A percentile compares a stretch with the other conserved stretches of the same genome.
phyloP scores from a whole-genome alignment of 257 asterid genomes.

The Nemophila menziesii region DNA sequence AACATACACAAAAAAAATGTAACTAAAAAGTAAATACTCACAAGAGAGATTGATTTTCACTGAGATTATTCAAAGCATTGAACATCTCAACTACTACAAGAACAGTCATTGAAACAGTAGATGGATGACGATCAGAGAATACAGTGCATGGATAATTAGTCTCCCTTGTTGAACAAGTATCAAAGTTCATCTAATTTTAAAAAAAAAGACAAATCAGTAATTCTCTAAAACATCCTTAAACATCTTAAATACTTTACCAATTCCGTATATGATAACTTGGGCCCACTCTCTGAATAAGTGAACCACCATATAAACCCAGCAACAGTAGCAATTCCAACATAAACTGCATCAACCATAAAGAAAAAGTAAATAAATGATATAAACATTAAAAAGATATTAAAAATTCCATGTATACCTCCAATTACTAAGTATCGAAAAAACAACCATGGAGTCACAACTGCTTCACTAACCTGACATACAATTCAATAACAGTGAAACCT shows the following conservation, averaged over 20 bases:
- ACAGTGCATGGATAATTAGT: slow-evolving; percentile 66
- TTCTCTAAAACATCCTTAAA: slow-evolving; percentile 3
- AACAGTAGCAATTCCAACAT: slow-evolving; percentile 95
- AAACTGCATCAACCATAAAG: slow-evolving; percentile 48
- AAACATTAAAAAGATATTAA: too few relatives aligned
- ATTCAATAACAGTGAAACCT: slow-evolving; percentile 13
- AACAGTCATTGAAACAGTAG: slow-evolving; percentile 96
- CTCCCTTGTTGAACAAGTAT: slow-evolving; percentile 85
- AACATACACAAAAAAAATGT: neutral
- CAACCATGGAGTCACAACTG: slow-evolving; percentile 93
- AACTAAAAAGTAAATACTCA: slow-evolving; percentile 26
- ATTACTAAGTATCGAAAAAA: slow-evolving; percentile 93
- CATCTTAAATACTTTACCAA: slow-evolving; percentile 62
- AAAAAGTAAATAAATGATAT: neutral
- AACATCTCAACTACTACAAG: slow-evolving; percentile 99
- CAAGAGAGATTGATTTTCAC: slow-evolving; percentile 97
- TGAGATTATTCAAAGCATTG: slow-evolving; percentile 94
- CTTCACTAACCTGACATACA: slow-evolving; percentile 92
- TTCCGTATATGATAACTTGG: slow-evolving; percentile 68
- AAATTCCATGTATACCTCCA: slow-evolving; percentile 55
- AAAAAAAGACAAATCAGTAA: slow-evolving; percentile 5
- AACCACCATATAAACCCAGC: slow-evolving; percentile 99
- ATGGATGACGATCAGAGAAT: slow-evolving; percentile 82
- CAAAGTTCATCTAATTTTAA: slow-evolving; percentile 69
- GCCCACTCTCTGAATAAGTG: slow-evolving; percentile 73